Base-by-base conservation (phyloP, 2,329 filamentous ascomycete species). In the Davidsoniella australis region DNA sequence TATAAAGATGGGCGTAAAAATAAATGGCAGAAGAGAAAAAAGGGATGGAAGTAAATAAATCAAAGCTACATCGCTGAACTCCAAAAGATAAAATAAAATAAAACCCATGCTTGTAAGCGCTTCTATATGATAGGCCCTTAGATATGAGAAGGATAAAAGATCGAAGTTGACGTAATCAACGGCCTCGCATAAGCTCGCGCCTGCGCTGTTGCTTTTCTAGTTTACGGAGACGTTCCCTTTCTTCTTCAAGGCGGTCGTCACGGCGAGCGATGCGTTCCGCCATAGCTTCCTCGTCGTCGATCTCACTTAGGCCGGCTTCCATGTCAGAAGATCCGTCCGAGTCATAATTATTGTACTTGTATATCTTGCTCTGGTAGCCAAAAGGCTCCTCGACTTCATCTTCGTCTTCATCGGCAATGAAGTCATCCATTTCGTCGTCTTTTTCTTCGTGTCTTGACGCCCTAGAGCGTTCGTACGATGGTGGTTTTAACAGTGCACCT, bases 251-350 rank as follows among this genome's bases (percentile, higher is more conserved):
- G 16, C 73, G 67, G 57, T 88, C 84, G 59, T 88, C 84, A 43
- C 71, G 70, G 41, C 73, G 74, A 20, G 82, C 84, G 49, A 72
- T 68, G 26, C 66, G 63, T 53, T 80, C 72, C 2, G 82, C 80
- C 45, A 66, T 60, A 43, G 69, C 66, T 60, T 89, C 84, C 61
- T 89, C 84, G 36, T 72, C 66, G 53, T 86, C 81, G 47, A 88
- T 75, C 56, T 87, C 82, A 53, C 79, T 80, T 37, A 81, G 61
- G 33, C 81, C 82, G 2, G 81, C 84, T 61, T 87, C 82, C 80
- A 87, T 87, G 57, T 85, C 83, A 5, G 80, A 85, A 4, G 79
- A 82, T 5, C 61, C 76, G 49, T 82, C 81, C 0, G 76, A 79
- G 2, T 68, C 72, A 55, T 83, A 80, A 44, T 68, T 69, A 53